A percentile compares a stretch with the other conserved stretches of the same genome.
These are phyloP conservation scores for Suzukiozyma palmioleophila DNA, from an alignment of 1,139 yeast genomes.

Conservation along the genomic window DNA sequence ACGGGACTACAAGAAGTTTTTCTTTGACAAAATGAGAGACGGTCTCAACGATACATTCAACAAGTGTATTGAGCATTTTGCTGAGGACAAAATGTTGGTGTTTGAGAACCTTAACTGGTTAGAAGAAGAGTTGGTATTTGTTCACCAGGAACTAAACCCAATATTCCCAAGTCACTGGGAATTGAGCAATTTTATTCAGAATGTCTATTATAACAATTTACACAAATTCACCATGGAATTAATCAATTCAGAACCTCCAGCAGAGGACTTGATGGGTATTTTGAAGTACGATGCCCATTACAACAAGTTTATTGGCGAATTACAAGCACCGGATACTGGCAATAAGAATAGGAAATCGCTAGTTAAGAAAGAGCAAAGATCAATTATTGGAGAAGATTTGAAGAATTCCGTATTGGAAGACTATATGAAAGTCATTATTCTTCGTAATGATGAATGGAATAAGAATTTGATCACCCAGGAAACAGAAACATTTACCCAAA, in stretches of 20 bases:
- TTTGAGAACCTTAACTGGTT: constrained; percentile 79
- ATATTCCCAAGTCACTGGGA: constrained; percentile 73
- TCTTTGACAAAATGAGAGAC: constrained; percentile 56
- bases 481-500: constrained; percentile 52
- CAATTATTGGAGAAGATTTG: constrained; percentile 68
- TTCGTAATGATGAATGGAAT: constrained; percentile 82
- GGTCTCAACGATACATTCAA: constrained; percentile 63
- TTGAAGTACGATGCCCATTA: constrained; percentile 75
- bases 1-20: constrained; percentile 63
- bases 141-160: constrained; percentile 52
- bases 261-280: constrained; percentile 56
- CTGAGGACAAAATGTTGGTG: constrained; percentile 51
- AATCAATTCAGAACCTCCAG: constrained; percentile 70
- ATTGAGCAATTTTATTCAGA: constrained; percentile 57
- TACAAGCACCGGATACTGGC: constrained; percentile 17
- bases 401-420: constrained; percentile 62
- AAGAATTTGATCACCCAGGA: constrained; percentile 62
- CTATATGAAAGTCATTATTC: constrained; percentile 62
- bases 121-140: constrained; percentile 70
- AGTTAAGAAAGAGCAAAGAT: constrained; percentile 37
- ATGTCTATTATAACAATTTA: constrained; percentile 64
- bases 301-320: constrained; percentile 30
- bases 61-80: constrained; percentile 58
- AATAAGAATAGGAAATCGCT: constrained; percentile 40
- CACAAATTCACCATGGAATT: constrained; percentile 60